A percentile compares a stretch with the other conserved stretches of the same genome.
Conservation (phyloP, 192 early-diverging fungal genomes). For the Geranomyces variabilis region DNA sequence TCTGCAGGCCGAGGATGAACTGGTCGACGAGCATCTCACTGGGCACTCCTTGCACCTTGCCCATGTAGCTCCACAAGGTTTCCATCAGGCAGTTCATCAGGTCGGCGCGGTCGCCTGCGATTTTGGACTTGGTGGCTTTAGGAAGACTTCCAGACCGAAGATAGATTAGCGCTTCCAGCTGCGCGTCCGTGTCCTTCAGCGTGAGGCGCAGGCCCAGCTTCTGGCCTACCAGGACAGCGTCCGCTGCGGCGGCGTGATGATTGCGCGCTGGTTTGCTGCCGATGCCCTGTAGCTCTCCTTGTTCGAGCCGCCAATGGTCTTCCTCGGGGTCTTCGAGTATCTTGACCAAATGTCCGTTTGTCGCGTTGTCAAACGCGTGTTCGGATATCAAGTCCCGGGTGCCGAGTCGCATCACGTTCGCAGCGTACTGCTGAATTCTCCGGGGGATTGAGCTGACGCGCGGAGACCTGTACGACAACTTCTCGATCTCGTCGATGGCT, state of each 20-base stretch:
- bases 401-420: conserved; percentile 1
- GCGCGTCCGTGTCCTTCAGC: conserved; percentile 10
- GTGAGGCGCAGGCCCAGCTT: conserved; percentile 23
- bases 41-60: not conserved
- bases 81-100: conserved; percentile 13
- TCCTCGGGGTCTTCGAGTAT: not conserved
- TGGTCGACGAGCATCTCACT: not conserved
- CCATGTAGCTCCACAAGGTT: not conserved
- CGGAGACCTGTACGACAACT: too few species aligned
- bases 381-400: not conserved
- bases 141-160: conserved; percentile 16
- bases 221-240: not conserved
- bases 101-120: conserved; percentile 9
- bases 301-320: conserved; percentile 5
- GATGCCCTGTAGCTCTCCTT: conserved; percentile 14
- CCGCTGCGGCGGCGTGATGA: too few species aligned
- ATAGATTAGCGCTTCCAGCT: conserved; percentile 10
- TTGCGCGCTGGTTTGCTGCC: conserved; percentile 13
- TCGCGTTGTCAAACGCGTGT: conserved; percentile 15
- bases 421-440: conserved; percentile 13
- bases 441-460: too few species aligned
- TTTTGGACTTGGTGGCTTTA: not conserved
- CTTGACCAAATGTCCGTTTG: conserved; percentile 15
- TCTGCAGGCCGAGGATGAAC: conserved; percentile 17
- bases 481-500: too few species aligned